Base-by-base conservation (phyloP, 176 grass and related monocot species). In the Carex kokanica region DNA sequence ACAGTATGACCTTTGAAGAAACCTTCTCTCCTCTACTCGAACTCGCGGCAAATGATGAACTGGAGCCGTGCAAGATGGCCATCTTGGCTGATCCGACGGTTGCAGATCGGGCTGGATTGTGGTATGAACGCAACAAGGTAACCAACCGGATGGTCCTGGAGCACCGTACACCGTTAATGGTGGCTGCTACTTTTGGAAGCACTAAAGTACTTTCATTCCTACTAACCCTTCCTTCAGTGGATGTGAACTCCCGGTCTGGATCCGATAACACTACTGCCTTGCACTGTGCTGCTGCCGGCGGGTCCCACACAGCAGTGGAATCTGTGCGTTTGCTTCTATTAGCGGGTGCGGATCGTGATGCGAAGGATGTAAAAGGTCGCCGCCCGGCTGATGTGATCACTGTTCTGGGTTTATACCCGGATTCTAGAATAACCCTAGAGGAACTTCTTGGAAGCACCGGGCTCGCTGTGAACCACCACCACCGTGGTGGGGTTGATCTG, bases 121-220 rank as follows among this genome's bases (percentile, higher is more conserved):
- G 93, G 93, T 95, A 95, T 3, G 88, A 88, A 60, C 90, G 90
- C 12, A 95, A 84, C 87, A 90, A 88, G 88, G 74, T 88, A 15
- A 85, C 91, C 59, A 82, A 81, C 31, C 85, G 68, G 12, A 82
- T 87, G 85, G 78, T 82, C 9, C 66, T 85, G 20, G 89, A 94
- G 86, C 91, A 78, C 5, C 94, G 88, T 61, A 97, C 91, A 45
- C 91, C 91, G 2, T 70, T 97, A 63, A 97, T 97, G 94, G 94
- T 97, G 6, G 91, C 94, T 5, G 88, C 94, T 67, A 94, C 91
- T 6, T 97, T 91, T 75, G 94, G 94, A 81, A 93, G 91, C 79
- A 53, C 84, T 3, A 74, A 41, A 20, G 91, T 84, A 9, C 78
- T 93, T 71, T 27, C 78, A 11, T 78, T 91, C 52, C 75, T 97